phyloP scores from a whole-genome alignment of 768 basidiomycete species.

The Auriscalpium vulgare region DNA sequence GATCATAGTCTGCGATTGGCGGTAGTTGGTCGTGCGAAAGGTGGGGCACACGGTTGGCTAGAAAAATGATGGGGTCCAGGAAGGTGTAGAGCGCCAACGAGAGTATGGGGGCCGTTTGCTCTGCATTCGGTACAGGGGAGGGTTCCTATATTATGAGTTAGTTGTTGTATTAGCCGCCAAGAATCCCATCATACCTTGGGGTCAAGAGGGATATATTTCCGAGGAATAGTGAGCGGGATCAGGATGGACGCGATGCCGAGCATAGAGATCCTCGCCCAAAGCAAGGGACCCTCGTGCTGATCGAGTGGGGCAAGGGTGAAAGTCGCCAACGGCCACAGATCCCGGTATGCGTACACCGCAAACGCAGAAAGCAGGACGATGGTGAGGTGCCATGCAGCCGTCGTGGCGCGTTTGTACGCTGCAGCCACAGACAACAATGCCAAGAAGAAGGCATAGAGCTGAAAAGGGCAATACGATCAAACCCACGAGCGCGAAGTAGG shows the following conservation, averaged over 20 bases:
- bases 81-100: slow-evolving; percentile 38
- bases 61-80: slow-evolving; percentile 42
- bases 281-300: background rate
- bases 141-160: slow-evolving; percentile 16
- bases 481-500: no score
- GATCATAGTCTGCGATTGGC: slow-evolving; percentile 41
- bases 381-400: background rate
- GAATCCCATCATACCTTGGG: background rate
- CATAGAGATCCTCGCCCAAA: background rate
- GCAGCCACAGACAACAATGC: background rate
- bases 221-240: background rate
- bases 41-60: slow-evolving; percentile 35
- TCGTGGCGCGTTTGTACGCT: no score
- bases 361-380: background rate
- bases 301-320: background rate
- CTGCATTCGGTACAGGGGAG: slow-evolving; percentile 17
- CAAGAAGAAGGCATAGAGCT: background rate
- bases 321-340: background rate
- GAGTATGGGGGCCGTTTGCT: slow-evolving; percentile 24
- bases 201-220: background rate
- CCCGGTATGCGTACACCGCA: background rate
- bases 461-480: no score
- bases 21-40: slow-evolving; percentile 36
- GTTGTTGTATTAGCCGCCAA: background rate
- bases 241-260: background rate